Base-by-base conservation (phyloP, 257 asterid genomes). In the Solanum microdontum region DNA sequence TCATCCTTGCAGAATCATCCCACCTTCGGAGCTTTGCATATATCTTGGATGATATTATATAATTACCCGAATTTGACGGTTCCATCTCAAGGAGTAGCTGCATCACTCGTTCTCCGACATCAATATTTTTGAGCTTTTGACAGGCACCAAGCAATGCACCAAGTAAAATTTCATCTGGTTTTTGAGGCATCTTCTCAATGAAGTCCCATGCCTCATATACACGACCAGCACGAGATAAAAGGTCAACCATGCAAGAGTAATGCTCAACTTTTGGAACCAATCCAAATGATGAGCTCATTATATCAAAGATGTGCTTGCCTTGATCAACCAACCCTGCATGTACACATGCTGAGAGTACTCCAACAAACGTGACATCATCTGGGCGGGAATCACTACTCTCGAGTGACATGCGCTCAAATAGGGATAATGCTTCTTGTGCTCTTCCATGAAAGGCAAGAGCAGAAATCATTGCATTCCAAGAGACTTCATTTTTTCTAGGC, bases 391-490 rank as follows among this genome's bases (percentile, higher is more conserved):
- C 33, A 60, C 87, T 91, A 60, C 91, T 91, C 82, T 91, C 90
- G 40, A 86, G 87, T 64, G 91, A 77, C 99, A 97, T 97, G 87
- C 89, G 90, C 66, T 94, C 91, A 87, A 97, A 97, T 69, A 97
- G 88, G 36, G 91, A 43, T 58, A 97, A 92, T n/a, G 99, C 96
- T 39, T 93, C 98, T 74, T 88, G 86, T 45, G 95, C 94, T 83
- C 89, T 91, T 75, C 98, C 98, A 10, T 95, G 97, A 87, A 91
- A 93, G 72, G 99, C 99, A 62, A 92, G 95, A 23, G 93, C 99
- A 77, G 98, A 91, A 88, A 97, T 94, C 96, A 97, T 94, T 60
- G 98, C 88, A 90, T 97, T 97, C 99, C 99, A 97, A 62, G 98
- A 92, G 43, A 94, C 99, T 90, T 92, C 95, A 62, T 95, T 95